phyloP scores from a whole-genome alignment of 192 early-diverging fungal species.

The Coemansia sp. region DNA sequence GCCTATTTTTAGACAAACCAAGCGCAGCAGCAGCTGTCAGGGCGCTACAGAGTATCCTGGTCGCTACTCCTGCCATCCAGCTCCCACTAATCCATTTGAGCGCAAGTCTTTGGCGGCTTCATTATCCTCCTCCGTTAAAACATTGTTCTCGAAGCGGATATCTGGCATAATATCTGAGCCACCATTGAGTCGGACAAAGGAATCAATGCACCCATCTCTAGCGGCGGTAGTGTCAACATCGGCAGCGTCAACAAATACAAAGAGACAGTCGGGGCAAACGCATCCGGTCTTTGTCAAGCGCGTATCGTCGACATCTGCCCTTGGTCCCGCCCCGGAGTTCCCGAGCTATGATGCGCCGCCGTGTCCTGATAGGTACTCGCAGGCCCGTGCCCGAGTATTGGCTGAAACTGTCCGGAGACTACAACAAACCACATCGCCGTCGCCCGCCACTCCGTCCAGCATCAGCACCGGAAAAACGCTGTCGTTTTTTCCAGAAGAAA shows the following conservation, averaged over 20 bases:
- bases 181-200: constrained; percentile 3
- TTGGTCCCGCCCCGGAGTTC: background rate
- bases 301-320: background rate
- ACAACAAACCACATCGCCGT: constrained; percentile 17
- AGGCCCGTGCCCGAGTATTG: constrained; percentile 30
- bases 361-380: constrained; percentile 25
- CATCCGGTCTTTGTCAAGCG: constrained; percentile 3
- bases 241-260: constrained; percentile 1
- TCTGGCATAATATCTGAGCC: constrained; percentile 8
- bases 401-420: constrained; percentile 39
- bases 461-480: constrained; percentile 38
- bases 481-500: constrained; percentile 40
- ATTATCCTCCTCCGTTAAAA: constrained; percentile 37
- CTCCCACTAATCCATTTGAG: constrained; percentile 11
- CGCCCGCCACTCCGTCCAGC: constrained; percentile 41
- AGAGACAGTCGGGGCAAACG: constrained; percentile 11
- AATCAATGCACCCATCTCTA: background rate
- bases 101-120: constrained; percentile 22
- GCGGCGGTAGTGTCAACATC: background rate
- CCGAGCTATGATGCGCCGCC: background rate
- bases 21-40: constrained; percentile 15
- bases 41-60: background rate
- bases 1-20: constrained; percentile 26
- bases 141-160: constrained; percentile 29
- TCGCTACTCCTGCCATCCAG: constrained; percentile 3